Conservation (phyloP, 2,329 filamentous ascomycete species). For the Paraconiothyrium sp. region DNA sequence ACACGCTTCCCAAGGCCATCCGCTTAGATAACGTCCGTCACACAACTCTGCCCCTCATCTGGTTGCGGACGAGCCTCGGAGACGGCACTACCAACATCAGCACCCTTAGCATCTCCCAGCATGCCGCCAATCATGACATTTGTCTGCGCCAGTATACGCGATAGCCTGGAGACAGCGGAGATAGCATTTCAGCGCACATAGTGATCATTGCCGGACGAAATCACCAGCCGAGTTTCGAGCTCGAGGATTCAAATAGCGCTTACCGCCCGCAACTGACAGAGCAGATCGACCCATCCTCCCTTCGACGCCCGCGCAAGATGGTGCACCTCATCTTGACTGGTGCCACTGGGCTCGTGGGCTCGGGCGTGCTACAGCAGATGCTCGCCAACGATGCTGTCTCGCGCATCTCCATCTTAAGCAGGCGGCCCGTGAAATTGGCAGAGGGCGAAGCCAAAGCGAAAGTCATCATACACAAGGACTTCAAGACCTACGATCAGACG, state of each 20-base stretch:
- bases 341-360: slow-evolving; percentile 55
- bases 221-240: not conserved
- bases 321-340: slow-evolving; percentile 58
- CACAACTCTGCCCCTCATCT: not conserved
- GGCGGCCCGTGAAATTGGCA: slow-evolving; percentile 71
- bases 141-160: not conserved
- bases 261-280: not conserved
- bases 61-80: slow-evolving; percentile 1
- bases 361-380: slow-evolving; percentile 50
- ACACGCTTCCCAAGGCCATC: not conserved
- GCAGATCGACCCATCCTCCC: not conserved
- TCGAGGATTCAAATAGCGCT: slow-evolving; percentile 14
- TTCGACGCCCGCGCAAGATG: slow-evolving; percentile 10
- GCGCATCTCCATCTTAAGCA: slow-evolving; percentile 73
- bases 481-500: slow-evolving; percentile 65
- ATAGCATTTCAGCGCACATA: not conserved
- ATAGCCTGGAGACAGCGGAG: not conserved
- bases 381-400: slow-evolving; percentile 60
- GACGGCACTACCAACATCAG: not conserved
- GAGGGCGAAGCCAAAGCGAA: slow-evolving; percentile 65
- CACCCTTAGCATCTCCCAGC: slow-evolving; percentile 4
- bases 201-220: not conserved
- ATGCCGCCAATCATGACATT: not conserved
- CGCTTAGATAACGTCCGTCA: not conserved
- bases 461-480: slow-evolving; percentile 75